phyloP scores from a whole-genome alignment of 495 filamentous ascomycete genomes.

The Daldinia bambusicola region DNA sequence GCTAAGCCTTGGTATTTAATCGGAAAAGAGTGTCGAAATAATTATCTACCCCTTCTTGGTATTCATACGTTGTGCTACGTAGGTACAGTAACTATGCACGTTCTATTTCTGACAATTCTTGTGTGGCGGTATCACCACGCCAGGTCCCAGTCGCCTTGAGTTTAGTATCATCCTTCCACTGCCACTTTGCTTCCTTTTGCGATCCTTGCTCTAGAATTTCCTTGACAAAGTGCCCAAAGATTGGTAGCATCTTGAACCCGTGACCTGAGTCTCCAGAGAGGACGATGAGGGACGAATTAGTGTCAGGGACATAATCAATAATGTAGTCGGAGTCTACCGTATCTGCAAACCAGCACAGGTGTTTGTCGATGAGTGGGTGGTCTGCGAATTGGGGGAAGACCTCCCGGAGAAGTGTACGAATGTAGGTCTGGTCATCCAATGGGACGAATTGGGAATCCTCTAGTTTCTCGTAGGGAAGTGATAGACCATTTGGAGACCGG shows the following conservation, averaged over 20 bases:
- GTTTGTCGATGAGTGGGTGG: constrained; percentile 57
- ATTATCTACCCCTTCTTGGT: background rate
- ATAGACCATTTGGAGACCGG: constrained; percentile 3
- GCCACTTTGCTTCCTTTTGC: constrained; percentile 55
- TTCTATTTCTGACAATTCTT: constrained; percentile 2
- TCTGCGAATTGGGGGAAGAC: constrained; percentile 61
- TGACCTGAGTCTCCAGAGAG: constrained; percentile 63
- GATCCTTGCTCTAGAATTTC: constrained; percentile 50
- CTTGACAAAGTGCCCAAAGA: constrained; percentile 59
- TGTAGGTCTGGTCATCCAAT: constrained; percentile 55
- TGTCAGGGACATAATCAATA: constrained; percentile 62
- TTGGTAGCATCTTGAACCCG: constrained; percentile 65
- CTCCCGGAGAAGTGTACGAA: constrained; percentile 57
- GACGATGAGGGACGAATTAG: constrained; percentile 51
- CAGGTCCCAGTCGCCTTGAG: constrained; percentile 7
- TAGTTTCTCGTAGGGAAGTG: constrained; percentile 39
- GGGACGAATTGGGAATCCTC: constrained; percentile 56
- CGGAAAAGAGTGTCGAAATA: background rate
- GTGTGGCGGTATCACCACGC: constrained; percentile 11
- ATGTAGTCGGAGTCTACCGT: constrained; percentile 64
- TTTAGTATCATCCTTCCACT: constrained; percentile 52
- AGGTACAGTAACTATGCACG: background rate
- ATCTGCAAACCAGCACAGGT: constrained; percentile 66
- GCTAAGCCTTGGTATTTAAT: background rate
- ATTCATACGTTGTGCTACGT: background rate